These are phyloP conservation scores for Takakia lepidozioides DNA, from an alignment of 225 moss, liverwort and hornwort species.

Conservation along the genomic window DNA sequence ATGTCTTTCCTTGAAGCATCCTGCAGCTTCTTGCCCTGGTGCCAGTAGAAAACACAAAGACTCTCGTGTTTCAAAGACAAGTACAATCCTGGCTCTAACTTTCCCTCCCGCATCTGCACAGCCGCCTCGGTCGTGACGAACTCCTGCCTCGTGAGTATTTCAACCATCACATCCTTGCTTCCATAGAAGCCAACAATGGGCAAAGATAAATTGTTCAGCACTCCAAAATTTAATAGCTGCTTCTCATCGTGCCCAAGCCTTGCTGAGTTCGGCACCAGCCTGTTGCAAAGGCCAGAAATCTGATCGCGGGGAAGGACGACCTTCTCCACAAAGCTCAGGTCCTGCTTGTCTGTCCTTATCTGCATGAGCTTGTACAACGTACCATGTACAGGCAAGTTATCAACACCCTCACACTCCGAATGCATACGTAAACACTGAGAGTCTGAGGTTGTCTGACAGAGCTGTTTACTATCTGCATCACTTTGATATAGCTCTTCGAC, in stretches of 20 bases:
- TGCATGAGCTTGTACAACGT: conserved; percentile 27
- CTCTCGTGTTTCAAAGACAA: neutral
- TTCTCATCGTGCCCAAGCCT: conserved; percentile 4
- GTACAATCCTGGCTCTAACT: conserved; percentile 40
- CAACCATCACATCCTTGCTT: conserved; percentile 33
- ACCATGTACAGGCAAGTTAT: no score
- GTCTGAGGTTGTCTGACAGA: no score
- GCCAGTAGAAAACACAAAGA: conserved; percentile 44
- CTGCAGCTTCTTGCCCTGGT: conserved; percentile 18
- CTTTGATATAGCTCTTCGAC: no score
- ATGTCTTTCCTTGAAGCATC: conserved; percentile 44
- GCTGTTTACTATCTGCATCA: no score
- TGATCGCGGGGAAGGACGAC: conserved; percentile 22
- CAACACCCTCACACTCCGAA: no score
- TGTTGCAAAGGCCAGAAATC: conserved; percentile 34
- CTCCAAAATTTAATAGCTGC: conserved; percentile 10
- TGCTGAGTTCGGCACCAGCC: conserved; percentile 14
- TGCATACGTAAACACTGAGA: no score
- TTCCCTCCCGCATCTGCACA: conserved; percentile 10
- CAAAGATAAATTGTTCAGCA: conserved; percentile 14
- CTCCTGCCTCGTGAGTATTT: conserved; percentile 9
- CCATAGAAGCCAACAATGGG: conserved; percentile 40
- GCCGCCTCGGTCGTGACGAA: conserved; percentile 5
- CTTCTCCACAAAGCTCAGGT: conserved; percentile 49
- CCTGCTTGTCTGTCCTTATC: conserved; percentile 31